phyloP scores from a whole-genome alignment of 441 rosid genomes.

The Monsonia emarginata region DNA sequence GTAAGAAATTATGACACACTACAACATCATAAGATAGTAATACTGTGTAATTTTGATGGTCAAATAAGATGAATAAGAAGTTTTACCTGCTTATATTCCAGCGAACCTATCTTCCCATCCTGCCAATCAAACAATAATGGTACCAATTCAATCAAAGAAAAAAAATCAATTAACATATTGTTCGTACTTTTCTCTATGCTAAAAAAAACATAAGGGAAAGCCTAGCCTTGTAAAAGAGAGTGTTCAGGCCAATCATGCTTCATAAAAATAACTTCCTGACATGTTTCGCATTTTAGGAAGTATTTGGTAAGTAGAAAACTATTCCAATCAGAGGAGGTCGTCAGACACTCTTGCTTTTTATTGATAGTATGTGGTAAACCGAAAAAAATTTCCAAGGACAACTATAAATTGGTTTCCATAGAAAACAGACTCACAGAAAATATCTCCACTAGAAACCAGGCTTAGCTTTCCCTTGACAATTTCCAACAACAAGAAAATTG shows the following conservation, averaged over 20 bases:
- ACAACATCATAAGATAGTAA: neutral
- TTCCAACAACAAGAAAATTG: neutral
- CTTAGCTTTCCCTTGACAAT: neutral
- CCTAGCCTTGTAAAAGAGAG: too few species aligned
- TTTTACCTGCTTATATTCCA: conserved; percentile 84
- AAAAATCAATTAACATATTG: neutral
- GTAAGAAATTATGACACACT: neutral
- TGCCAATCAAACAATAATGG: conserved; percentile 25
- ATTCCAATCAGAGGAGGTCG: neutral
- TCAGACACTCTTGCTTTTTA: too few species aligned
- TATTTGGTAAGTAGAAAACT: neutral
- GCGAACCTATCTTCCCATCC: conserved; percentile 70
- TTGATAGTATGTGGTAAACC: too few species aligned
- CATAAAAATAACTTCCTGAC: neutral
- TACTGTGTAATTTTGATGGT: neutral
- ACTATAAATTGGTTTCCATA: neutral
- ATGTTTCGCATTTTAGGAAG: neutral
- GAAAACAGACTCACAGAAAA: neutral
- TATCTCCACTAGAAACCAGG: too few species aligned
- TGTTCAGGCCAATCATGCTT: neutral
- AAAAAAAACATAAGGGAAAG: neutral
- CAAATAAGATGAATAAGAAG: neutral
- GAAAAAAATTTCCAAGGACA: neutral
- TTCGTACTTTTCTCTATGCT: neutral
- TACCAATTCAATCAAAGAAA: conserved; percentile 17